Conservation (phyloP, 1,284 basidiomycete genomes). For the Tilletia indica region DNA sequence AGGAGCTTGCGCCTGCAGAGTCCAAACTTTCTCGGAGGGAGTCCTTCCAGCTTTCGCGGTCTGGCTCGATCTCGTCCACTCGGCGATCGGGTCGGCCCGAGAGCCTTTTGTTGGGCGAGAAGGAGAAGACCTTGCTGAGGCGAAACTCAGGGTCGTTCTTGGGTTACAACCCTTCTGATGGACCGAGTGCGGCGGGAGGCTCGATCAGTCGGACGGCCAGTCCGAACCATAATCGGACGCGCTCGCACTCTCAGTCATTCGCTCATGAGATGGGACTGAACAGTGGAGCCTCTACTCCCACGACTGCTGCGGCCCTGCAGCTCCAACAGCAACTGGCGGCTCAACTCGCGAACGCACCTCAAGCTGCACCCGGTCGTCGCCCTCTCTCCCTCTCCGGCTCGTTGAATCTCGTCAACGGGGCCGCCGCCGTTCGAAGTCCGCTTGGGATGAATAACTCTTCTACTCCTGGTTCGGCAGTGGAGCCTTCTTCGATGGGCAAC, state of each 20-base stretch:
- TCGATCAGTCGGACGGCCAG: neutral
- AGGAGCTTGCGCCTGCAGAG: constrained; percentile 34
- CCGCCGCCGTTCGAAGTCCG: neutral
- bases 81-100: constrained; percentile 34
- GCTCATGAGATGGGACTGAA: constrained; percentile 31
- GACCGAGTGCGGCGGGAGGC: constrained; percentile 13
- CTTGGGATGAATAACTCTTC: neutral
- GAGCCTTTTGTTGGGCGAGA: constrained; percentile 38
- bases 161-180: constrained; percentile 39
- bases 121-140: constrained; percentile 31
- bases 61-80: constrained; percentile 17
- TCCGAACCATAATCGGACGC: constrained; percentile 30
- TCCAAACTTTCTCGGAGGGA: constrained; percentile 18
- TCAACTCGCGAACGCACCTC: constrained; percentile 1
- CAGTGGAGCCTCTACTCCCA: neutral
- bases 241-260: constrained; percentile 48
- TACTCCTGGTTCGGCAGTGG: neutral
- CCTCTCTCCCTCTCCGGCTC: constrained; percentile 41
- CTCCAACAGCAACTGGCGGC: constrained; percentile 10
- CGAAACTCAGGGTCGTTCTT: constrained; percentile 48
- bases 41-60: constrained; percentile 19
- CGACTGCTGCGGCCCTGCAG: neutral
- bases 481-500: constrained; percentile 32
- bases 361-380: constrained; percentile 26
- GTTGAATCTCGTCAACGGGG: neutral